phyloP scores from a whole-genome alignment of 176 grass and related monocot species.

The Eremochloa ophiuroides region DNA sequence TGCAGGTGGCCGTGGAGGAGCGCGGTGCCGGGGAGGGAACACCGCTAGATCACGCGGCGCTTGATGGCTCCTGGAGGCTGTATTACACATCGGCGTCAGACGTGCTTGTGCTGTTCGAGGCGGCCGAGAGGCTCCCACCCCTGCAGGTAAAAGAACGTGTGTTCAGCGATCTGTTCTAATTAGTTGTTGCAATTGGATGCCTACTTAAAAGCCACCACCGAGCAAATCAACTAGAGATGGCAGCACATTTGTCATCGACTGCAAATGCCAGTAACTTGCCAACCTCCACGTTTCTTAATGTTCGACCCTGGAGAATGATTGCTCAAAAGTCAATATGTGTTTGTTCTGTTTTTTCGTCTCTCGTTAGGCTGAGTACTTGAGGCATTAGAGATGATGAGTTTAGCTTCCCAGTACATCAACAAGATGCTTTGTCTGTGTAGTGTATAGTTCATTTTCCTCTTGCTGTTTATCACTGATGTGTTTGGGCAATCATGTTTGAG shows the following conservation, averaged over 20 bases:
- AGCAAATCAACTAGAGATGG: background rate
- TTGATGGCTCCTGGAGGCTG: slow-evolving; percentile 92
- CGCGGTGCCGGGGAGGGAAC: slow-evolving; percentile 47
- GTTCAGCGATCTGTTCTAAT: background rate
- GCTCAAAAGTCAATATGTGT: background rate
- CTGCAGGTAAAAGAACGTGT: slow-evolving; percentile 37
- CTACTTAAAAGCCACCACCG: background rate
- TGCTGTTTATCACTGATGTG: background rate
- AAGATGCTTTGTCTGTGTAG: background rate
- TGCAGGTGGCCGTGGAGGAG: slow-evolving; percentile 76
- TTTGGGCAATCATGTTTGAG: background rate
- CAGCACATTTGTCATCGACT: background rate
- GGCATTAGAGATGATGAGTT: background rate
- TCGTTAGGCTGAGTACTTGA: background rate
- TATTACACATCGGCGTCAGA: slow-evolving; percentile 86
- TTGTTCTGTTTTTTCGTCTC: background rate
- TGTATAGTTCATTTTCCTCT: background rate
- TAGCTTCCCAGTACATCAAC: background rate
- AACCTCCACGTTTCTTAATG: background rate
- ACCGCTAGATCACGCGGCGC: slow-evolving; percentile 52
- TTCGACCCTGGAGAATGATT: background rate
- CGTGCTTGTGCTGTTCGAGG: slow-evolving; percentile 85
- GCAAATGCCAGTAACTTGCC: background rate
- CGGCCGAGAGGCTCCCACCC: slow-evolving; percentile 67
- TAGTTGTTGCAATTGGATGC: background rate